Percentiles rank a stretch among this genome's conserved stretches.
Evolutionary conservation across 352 stramenopile genomes (phyloP).

Genomic region (Pythium phragmiticola): DNA sequence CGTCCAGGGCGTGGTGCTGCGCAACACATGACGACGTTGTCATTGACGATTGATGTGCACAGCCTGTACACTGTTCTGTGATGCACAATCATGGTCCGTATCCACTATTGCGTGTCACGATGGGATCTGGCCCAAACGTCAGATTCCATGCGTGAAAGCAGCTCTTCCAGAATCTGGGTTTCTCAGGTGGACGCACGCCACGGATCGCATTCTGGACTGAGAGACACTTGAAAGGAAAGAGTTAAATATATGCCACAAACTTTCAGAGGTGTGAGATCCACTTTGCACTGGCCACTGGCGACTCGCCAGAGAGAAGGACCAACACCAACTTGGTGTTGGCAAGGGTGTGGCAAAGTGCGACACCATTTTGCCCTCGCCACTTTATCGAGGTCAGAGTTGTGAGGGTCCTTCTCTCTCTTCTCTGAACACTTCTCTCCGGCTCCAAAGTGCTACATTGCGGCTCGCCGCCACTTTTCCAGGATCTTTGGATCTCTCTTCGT

Average conservation of each 20-base stretch:
- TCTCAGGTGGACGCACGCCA: not conserved
- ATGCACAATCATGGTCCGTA: not conserved
- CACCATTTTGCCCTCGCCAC: no score
- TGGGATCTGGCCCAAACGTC: no score
- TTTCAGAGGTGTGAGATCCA: not conserved
- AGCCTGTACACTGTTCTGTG: no score
- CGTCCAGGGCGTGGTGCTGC: not conserved
- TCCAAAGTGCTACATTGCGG: not conserved
- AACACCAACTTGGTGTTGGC: no score
- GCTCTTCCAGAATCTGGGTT: not conserved
- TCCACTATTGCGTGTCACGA: not conserved
- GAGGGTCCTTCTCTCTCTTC: not conserved
- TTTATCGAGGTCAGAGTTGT: not conserved
- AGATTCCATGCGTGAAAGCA: no score
- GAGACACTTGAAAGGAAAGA: not conserved
- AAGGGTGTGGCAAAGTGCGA: no score
- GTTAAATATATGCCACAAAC: no score
- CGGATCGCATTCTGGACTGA: not conserved
- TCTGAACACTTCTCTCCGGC: slow-evolving; percentile 6
- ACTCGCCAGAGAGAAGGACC: no score
- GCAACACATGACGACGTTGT: not conserved
- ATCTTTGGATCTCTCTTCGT: slow-evolving; percentile 10
- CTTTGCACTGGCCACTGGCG: not conserved
- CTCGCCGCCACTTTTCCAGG: not conserved
- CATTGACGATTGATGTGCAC: no score